Evolutionary conservation across 2,329 filamentous ascomycete species (phyloP), one percentile per base, ranked within the genome.

Genomic region (Tolypocladium paradoxum): DNA sequence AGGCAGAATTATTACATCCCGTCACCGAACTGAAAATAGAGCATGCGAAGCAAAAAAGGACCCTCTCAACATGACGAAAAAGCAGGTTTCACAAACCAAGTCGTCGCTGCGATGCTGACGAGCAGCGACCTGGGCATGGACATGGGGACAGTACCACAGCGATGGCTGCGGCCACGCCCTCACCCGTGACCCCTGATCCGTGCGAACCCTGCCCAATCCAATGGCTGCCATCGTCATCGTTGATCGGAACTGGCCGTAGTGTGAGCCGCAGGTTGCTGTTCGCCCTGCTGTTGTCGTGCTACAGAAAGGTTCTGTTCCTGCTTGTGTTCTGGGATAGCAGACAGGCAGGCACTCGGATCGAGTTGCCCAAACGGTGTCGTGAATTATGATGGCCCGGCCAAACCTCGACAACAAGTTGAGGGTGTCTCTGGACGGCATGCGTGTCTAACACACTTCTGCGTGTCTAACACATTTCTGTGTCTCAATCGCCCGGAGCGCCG

Each of bases 371-470:
- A 29, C 24, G 24, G 24, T 11, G 6, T 16, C 40, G 22, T 40
- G 24, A n/a, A 27, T 9, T 45, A 6, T 16, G 9, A 14, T 27
- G 14, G 24, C 40, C 16, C 24, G 40, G 24, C 40, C 43, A 31
- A 29, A 45, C 11, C 24, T 29, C 40, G 40, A 45, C 40, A 29
- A 16, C 20, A 12, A 29, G 43, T 16, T 24, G 27, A 29, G 48
- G n/a, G 18, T 53, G 52, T 52, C 46, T 50, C 37, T 51, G 22
- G 33, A 31, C 49, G 49, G 49, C 52, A 50, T 48, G 49, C 49
- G 38, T 50, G 54, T 54, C 50, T 50, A 34, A 52, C 40, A 52
- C 52, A 46, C 2, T 29, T 31, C 50, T 52, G 50, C 20, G 29
- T 37, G 20, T 22, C n/a, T 27, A 22, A 43, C 48, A 24, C 9